Conservation (phyloP, 2,329 filamentous ascomycete genomes). For the Phoma sp. region DNA sequence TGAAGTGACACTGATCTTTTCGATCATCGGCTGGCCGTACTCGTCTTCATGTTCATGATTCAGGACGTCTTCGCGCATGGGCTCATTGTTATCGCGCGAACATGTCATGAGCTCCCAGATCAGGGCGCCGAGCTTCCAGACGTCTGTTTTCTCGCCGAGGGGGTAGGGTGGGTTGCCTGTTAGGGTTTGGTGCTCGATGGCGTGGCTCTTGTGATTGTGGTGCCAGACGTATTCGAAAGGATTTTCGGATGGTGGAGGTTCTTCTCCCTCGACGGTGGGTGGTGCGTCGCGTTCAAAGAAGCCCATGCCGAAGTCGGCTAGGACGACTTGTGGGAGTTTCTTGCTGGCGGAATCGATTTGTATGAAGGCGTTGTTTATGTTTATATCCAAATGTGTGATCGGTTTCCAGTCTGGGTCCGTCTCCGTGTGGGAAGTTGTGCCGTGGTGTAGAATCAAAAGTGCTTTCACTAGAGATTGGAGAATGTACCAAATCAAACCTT, state of each 20-base stretch:
- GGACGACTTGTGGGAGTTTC: not conserved
- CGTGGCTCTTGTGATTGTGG: not conserved
- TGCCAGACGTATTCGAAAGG: not conserved
- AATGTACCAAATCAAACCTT: not conserved
- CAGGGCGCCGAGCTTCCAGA: not conserved
- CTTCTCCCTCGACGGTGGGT: not conserved
- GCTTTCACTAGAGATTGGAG: not conserved
- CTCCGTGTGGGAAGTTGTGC: not conserved
- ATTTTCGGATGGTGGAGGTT: not conserved
- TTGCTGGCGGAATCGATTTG: not conserved
- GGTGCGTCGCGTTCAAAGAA: not conserved
- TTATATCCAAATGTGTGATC: not conserved
- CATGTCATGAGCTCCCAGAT: not conserved
- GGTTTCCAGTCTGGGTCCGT: not conserved
- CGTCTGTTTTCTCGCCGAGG: not conserved
- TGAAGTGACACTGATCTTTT: not conserved
- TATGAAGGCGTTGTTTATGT: not conserved
- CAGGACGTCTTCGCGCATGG: not conserved
- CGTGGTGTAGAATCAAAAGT: not conserved
- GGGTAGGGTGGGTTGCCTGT: not conserved
- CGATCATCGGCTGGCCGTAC: not conserved
- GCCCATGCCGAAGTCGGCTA: not conserved
- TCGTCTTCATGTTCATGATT: not conserved
- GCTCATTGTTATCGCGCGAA: not conserved
- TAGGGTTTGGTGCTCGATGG: not conserved